Base-by-base conservation (phyloP, 2,329 filamentous ascomycete genomes). In the Ceratocystis destructans region DNA sequence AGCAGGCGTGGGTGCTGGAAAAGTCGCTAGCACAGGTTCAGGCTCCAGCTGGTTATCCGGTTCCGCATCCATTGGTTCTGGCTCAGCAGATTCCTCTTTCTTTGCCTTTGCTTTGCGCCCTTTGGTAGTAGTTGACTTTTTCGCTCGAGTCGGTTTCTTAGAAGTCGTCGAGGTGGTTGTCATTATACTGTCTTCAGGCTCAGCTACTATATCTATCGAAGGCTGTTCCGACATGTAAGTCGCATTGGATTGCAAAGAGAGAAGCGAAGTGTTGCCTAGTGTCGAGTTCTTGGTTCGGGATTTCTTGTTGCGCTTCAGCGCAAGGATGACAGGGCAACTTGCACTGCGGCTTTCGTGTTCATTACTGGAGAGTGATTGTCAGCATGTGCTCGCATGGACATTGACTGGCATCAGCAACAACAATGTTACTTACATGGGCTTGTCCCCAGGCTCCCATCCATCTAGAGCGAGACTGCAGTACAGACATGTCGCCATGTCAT, bases 371-470 rank as follows among this genome's bases (percentile, higher is more conserved):
- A 20, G 70, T 12, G 2, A 25, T 6, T n/a, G 37, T 77, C 67
- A 75, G 72, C n/a, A 10, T 61, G 62, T 64, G 3, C 28, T n/a
- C 28, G 6, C 20, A 28, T 33, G 8, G 20, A 5, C 15, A 53
- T 37, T 17, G 44, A 25, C 22, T 20, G 33, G 61, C 7, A 20
- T 15, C 46, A 17, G 37, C 5, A 45, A 12, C 5, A 12, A 20
- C 6, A 63, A 69, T 1, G 37, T 72, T 68, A 76, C 87, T 76
- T 75, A 91, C 86, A 88, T 83, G 69, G 94, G 94, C 73, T 96
- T 90, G 74, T 99, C 94, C 68, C 87, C 86, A 1, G 88, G 87
- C 73, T 97, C 94, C 94, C 95, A 99, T 5, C 91, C 91, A 74
- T 97, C 93, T 10, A 99, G 82, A 10, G 88, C 90, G 17, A 97